Conservation (phyloP, 2,329 filamentous ascomycete genomes). For the Amauroascus verrucosus region DNA sequence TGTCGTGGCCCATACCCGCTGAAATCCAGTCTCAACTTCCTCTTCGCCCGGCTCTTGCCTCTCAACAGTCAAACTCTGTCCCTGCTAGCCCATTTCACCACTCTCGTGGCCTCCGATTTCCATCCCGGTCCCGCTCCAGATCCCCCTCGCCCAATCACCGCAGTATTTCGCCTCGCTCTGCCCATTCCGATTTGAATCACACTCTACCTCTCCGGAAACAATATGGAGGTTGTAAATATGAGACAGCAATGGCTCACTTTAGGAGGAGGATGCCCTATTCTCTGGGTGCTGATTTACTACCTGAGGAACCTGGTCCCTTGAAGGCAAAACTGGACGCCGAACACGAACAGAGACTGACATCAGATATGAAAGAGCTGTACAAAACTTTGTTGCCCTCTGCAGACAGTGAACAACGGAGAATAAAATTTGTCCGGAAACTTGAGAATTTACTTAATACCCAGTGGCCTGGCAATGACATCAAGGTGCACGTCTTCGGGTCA, state of each 20-base stretch:
- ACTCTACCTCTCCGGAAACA: slow-evolving; percentile 57
- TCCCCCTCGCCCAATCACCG: slow-evolving; percentile 68
- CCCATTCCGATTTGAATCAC: slow-evolving; percentile 78
- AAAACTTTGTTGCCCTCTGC: slow-evolving; percentile 71
- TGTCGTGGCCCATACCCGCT: slow-evolving; percentile 33
- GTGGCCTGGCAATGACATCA: slow-evolving; percentile 85
- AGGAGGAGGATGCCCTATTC: slow-evolving; percentile 86
- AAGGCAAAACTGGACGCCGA: slow-evolving; percentile 61
- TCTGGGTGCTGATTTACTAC: slow-evolving; percentile 68
- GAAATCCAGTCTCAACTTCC: slow-evolving; percentile 27
- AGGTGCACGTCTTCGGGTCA: slow-evolving; percentile 91
- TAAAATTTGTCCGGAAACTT: slow-evolving; percentile 72
- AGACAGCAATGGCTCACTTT: slow-evolving; percentile 72
- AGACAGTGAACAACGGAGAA: slow-evolving; percentile 65
- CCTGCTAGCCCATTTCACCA: slow-evolving; percentile 89
- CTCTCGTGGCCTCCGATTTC: slow-evolving; percentile 58
- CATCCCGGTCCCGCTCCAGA: slow-evolving; percentile 55
- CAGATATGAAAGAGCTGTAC: slow-evolving; percentile 78
- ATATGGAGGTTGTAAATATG: slow-evolving; percentile 69
- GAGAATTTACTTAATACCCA: slow-evolving; percentile 78
- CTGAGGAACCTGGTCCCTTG: slow-evolving; percentile 56
- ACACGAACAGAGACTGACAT: slow-evolving; percentile 64
- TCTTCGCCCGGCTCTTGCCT: slow-evolving; percentile 43
- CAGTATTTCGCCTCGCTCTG: slow-evolving; percentile 79
- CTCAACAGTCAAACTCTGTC: slow-evolving; percentile 73